Evolutionary conservation across 1,284 basidiomycete genomes (phyloP).

Genomic region (Cystobasidiaceae sp.): DNA sequence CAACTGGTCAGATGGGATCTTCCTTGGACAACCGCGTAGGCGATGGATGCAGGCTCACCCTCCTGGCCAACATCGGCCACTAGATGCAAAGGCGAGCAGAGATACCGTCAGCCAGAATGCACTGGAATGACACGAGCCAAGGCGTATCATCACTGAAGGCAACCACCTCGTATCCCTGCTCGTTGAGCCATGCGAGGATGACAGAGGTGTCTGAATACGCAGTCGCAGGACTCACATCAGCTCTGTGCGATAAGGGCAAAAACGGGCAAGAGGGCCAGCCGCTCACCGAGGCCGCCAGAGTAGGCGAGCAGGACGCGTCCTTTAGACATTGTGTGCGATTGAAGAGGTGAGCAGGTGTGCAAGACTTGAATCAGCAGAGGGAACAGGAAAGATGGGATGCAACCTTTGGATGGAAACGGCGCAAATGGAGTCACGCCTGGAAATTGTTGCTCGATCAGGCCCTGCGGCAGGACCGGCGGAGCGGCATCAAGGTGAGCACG

Average conservation of each 20-base stretch:
- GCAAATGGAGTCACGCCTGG: too few relatives aligned
- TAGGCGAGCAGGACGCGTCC: conserved; percentile 91
- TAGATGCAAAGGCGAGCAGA: too few relatives aligned
- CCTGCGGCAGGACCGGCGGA: too few relatives aligned
- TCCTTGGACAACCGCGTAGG: not conserved
- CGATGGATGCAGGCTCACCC: not conserved
- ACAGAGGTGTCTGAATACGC: conserved; percentile 74
- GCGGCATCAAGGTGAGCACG: too few relatives aligned
- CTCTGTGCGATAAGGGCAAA: not conserved
- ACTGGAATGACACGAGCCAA: not conserved
- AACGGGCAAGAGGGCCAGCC: not conserved
- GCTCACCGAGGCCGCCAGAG: conserved; percentile 92
- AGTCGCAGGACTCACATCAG: not conserved
- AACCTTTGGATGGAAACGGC: too few relatives aligned
- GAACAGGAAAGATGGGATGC: too few relatives aligned
- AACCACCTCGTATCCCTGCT: conserved; percentile 93
- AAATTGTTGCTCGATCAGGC: too few relatives aligned
- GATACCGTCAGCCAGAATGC: too few relatives aligned
- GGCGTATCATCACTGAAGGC: too few relatives aligned
- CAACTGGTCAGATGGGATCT: conserved; percentile 14
- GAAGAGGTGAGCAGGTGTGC: not conserved
- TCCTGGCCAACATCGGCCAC: conserved; percentile 27
- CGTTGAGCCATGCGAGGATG: conserved; percentile 95
- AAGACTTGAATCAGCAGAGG: too few relatives aligned
- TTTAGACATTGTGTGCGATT: conserved; percentile 43